Conservation (phyloP, 225 moss, liverwort and hornwort species). For the Bryum argenteum region DNA sequence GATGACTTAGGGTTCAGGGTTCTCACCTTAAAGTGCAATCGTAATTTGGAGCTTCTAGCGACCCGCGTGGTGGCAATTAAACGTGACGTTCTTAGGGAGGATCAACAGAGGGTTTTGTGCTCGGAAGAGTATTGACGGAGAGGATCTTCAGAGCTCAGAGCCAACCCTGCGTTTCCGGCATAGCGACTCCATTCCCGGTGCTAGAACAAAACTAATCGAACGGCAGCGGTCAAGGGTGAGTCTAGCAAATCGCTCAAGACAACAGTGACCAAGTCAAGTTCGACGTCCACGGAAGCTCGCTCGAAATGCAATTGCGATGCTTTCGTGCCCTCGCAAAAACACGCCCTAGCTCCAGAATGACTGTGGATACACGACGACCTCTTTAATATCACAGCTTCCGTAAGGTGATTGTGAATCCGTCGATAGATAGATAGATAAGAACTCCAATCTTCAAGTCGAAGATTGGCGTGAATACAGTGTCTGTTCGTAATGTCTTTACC, state of each 20-base stretch:
- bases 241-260: neutral
- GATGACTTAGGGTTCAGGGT: too few species aligned
- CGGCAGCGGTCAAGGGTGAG: too few species aligned
- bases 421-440: too few species aligned
- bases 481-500: too few species aligned
- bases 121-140: neutral
- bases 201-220: neutral
- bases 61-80: neutral
- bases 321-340: neutral
- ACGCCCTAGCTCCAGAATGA: neutral
- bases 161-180: neutral
- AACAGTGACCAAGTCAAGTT: neutral
- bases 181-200: neutral
- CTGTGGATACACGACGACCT: neutral
- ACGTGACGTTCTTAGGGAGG: too few species aligned
- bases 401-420: too few species aligned
- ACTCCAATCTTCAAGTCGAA: too few species aligned
- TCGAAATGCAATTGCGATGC: neutral
- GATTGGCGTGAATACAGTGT: too few species aligned
- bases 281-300: neutral
- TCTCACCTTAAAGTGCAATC: too few species aligned
- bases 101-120: neutral
- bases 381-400: too few species aligned
- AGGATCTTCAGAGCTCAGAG: neutral
- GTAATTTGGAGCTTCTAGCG: neutral